These are phyloP conservation scores for Capsicum chinense DNA, from an alignment of 257 asterid genomes.

Conservation along the genomic window DNA sequence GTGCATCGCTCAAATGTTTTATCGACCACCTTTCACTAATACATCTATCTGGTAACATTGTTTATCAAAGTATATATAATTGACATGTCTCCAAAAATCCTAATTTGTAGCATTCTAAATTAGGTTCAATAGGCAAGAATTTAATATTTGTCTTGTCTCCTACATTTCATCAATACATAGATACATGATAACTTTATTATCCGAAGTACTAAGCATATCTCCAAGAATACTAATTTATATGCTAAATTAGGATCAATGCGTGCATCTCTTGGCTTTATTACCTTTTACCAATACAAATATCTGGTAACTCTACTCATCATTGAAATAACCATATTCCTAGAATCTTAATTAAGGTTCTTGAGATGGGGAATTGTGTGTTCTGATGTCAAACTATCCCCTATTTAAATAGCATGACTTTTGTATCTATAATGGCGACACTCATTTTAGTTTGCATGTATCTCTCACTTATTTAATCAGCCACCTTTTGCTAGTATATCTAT, in stretches of 20 bases:
- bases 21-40: not conserved
- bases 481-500: too few relatives aligned
- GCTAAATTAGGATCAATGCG: not conserved
- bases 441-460: too few relatives aligned
- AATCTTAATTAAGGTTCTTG: not conserved
- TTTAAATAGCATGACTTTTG: too few relatives aligned
- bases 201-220: not conserved
- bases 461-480: too few relatives aligned
- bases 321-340: not conserved
- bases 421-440: too few relatives aligned
- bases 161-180: not conserved
- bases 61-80: not conserved
- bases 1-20: not conserved
- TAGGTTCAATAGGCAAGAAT: not conserved
- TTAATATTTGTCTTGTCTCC: not conserved
- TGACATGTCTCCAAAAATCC: not conserved
- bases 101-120: not conserved
- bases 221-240: not conserved
- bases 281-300: too few relatives aligned
- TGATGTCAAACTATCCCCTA: too few relatives aligned
- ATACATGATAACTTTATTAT: not conserved
- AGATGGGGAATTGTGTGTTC: conserved; percentile 52
- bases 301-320: too few relatives aligned
- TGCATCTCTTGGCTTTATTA: not conserved
- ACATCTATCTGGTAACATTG: not conserved